phyloP scores from a whole-genome alignment of 768 basidiomycete species.

The Pulveroboletus frians region DNA sequence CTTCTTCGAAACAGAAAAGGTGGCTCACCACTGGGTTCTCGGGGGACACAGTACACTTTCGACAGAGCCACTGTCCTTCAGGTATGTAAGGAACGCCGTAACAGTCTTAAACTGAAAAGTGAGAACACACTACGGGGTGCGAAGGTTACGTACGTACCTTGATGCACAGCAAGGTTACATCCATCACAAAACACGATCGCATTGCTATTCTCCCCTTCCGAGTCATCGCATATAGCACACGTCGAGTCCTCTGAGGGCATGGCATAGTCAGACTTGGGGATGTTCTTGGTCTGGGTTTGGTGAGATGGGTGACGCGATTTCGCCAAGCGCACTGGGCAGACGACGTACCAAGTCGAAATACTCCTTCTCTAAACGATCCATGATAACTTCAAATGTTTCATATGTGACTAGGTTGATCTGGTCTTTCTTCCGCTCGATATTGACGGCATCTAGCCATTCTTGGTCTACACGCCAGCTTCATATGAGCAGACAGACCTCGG shows the following conservation, averaged over 20 bases:
- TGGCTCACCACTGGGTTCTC: slow-evolving; percentile 86
- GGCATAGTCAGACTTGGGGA: slow-evolving; percentile 83
- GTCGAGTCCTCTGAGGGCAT: slow-evolving; percentile 94
- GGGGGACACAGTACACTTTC: slow-evolving; percentile 97
- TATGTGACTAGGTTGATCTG: slow-evolving; percentile 66
- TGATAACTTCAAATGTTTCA: slow-evolving; percentile 91
- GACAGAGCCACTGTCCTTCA: slow-evolving; percentile 98
- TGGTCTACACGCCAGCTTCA: slow-evolving; percentile 51
- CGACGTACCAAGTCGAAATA: slow-evolving; percentile 88
- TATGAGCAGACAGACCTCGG: slow-evolving; percentile 3
- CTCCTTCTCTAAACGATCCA: slow-evolving; percentile 98
- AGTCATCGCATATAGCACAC: slow-evolving; percentile 96
- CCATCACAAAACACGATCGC: slow-evolving; percentile 99
- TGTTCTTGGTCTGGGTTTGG: slow-evolving; percentile 72
- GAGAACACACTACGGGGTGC: slow-evolving; percentile 2
- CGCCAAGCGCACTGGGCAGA: slow-evolving; percentile 4
- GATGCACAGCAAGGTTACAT: slow-evolving; percentile 98
- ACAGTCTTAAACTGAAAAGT: slow-evolving; percentile 60
- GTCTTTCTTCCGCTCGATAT: slow-evolving; percentile 74
- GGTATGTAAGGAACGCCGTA: slow-evolving; percentile 99
- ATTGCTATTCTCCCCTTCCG: slow-evolving; percentile 97
- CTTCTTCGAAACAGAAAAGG: neutral
- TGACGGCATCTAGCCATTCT: slow-evolving; percentile 88
- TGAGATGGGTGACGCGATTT: slow-evolving; percentile 1
- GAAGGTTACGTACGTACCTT: slow-evolving; percentile 53